Percentiles rank a stretch among this genome's conserved stretches.
Evolutionary conservation across 805 yeast species (phyloP).

Genomic region (Wickerhamiella bombiphila): DNA sequence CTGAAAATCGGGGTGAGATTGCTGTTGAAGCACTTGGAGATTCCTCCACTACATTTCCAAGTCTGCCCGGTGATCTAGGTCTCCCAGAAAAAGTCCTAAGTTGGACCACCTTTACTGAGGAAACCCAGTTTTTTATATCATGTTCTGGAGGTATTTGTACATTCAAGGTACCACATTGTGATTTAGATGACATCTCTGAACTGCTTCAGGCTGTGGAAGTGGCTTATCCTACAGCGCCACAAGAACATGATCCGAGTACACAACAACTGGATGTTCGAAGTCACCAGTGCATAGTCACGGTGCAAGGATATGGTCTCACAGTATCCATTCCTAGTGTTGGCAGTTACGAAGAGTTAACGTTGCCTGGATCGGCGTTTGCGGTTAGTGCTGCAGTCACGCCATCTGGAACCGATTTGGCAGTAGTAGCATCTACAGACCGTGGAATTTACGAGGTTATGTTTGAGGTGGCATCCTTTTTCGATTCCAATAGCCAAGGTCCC

Average conservation of each 20-base stretch:
- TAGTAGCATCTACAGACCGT: not conserved
- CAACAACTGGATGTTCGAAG: not conserved
- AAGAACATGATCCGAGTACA: not conserved
- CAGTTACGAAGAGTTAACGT: not conserved
- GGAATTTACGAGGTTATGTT: not conserved
- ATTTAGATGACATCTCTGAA: not conserved
- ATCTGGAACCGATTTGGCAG: not conserved
- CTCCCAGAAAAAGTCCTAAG: too few relatives aligned
- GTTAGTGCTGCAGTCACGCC: not conserved
- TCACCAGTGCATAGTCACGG: not conserved
- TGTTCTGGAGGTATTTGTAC: too few relatives aligned
- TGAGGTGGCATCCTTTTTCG: not conserved
- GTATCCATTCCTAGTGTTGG: too few relatives aligned
- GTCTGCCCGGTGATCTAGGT: not conserved
- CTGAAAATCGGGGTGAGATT: not conserved
- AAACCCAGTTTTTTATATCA: too few relatives aligned
- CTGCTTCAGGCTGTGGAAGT: too few relatives aligned
- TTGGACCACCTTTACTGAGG: too few relatives aligned
- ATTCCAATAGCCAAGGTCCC: too few relatives aligned
- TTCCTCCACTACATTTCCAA: not conserved
- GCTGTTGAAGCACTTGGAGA: not conserved
- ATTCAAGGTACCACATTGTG: not conserved
- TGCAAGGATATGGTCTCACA: not conserved
- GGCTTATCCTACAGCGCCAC: too few relatives aligned
- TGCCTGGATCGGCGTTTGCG: not conserved